phyloP scores from a whole-genome alignment of 2,329 filamentous ascomycete species.

The Paraconiothyrium brasiliense region DNA sequence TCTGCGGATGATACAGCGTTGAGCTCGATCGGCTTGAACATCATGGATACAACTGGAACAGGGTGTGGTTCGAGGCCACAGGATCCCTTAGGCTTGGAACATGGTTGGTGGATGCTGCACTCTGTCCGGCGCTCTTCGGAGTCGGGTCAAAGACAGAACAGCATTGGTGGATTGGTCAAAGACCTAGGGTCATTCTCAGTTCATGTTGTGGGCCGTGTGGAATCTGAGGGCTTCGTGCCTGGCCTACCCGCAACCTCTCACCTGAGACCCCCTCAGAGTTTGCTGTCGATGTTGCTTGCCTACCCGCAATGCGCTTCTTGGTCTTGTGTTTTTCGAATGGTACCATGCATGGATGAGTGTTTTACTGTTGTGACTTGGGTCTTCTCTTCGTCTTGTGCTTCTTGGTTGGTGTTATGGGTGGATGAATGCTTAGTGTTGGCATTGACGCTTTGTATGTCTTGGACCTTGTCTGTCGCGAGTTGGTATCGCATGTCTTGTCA shows the following conservation, averaged over 20 bases:
- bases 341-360: background rate
- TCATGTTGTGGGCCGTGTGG: conserved; percentile 10
- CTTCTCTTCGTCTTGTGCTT: too few relatives aligned
- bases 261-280: background rate
- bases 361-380: too few relatives aligned
- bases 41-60: conserved; percentile 17
- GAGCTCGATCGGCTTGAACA: conserved; percentile 18
- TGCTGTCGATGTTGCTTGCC: conserved; percentile 3
- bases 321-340: background rate
- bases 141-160: background rate
- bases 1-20: conserved; percentile 20
- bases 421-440: too few relatives aligned
- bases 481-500: too few relatives aligned
- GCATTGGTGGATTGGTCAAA: background rate
- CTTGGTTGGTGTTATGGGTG: too few relatives aligned
- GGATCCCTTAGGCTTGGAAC: conserved; percentile 17
- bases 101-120: background rate
- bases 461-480: too few relatives aligned
- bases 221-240: conserved; percentile 6
- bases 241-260: conserved; percentile 10
- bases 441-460: too few relatives aligned
- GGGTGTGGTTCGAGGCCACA: conserved; percentile 22
- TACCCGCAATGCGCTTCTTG: background rate
- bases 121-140: background rate
- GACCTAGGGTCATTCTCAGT: background rate